These are phyloP conservation scores for Chenopodium quinoa DNA, from an alignment of 148 eudicot genomes.

Conservation along the genomic window DNA sequence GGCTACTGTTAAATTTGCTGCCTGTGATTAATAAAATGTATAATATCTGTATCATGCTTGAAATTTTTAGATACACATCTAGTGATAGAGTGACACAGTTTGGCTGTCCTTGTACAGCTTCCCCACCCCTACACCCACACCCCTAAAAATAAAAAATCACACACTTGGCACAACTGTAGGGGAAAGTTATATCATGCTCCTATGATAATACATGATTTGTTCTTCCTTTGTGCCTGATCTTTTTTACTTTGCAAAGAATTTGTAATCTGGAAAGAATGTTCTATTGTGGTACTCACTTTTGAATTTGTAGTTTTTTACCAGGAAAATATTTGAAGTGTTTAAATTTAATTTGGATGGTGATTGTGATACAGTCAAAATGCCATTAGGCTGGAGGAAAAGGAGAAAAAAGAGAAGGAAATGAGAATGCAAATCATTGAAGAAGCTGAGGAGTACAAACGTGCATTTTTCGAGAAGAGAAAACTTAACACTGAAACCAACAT, in stretches of 20 bases:
- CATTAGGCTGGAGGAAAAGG: constrained; percentile 85
- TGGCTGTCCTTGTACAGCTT: too few species aligned
- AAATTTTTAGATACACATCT: too few species aligned
- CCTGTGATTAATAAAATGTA: neutral
- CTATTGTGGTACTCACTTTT: neutral
- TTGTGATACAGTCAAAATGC: constrained; percentile 61
- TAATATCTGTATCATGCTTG: too few species aligned
- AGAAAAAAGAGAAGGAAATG: constrained; percentile 82
- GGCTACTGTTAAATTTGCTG: neutral
- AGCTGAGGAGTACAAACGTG: constrained; percentile 73
- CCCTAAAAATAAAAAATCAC: too few species aligned
- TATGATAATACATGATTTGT: neutral
- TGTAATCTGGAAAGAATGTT: neutral
- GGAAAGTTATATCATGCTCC: neutral
- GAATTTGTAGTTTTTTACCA: neutral
- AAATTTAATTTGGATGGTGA: constrained; percentile 1
- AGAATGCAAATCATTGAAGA: constrained; percentile 81
- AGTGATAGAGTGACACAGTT: too few species aligned
- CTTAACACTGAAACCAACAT: constrained; percentile 74
- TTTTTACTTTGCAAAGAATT: neutral
- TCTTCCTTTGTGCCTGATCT: neutral
- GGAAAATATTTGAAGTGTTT: neutral
- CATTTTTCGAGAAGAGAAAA: constrained; percentile 83
- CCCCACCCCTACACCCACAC: neutral
- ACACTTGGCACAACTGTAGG: neutral